These are phyloP conservation scores for Auricularia sp. DNA, from an alignment of 768 basidiomycete species.

Conservation along the genomic window DNA sequence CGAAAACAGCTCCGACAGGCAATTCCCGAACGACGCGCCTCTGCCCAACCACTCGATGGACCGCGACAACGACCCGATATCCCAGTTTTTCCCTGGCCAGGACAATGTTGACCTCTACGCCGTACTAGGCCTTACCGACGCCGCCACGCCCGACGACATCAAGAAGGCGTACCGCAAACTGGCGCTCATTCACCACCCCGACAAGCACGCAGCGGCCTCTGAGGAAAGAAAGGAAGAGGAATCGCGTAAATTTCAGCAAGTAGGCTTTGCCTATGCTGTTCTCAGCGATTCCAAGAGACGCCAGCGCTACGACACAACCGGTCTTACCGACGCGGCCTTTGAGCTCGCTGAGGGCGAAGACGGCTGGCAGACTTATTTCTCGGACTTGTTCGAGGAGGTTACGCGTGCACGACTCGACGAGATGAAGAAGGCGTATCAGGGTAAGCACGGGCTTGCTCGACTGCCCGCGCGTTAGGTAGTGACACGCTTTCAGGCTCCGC, in stretches of 20 bases:
- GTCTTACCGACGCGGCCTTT: conserved; percentile 73
- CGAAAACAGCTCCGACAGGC: conserved; percentile 3
- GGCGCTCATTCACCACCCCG: conserved; percentile 79
- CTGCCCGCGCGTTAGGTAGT: background rate
- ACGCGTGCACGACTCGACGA: conserved; percentile 83
- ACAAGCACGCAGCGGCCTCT: conserved; percentile 64
- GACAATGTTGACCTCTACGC: conserved; percentile 70
- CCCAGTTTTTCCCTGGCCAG: conserved; percentile 67
- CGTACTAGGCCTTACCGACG: conserved; percentile 47
- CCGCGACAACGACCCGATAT: conserved; percentile 52
- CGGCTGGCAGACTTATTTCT: conserved; percentile 95
- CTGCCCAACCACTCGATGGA: conserved; percentile 38
- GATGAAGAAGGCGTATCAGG: conserved; percentile 91
- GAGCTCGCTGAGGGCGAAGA: conserved; percentile 60
- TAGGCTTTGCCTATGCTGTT: conserved; percentile 90
- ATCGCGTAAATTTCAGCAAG: conserved; percentile 77
- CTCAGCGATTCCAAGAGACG: conserved; percentile 69
- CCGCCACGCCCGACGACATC: conserved; percentile 57
- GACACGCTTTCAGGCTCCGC: conserved; percentile 49
- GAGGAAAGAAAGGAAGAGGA: conserved; percentile 57
- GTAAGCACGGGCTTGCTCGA: conserved; percentile 28
- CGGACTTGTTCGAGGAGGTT: conserved; percentile 77
- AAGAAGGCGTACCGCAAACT: conserved; percentile 77
- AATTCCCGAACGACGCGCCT: conserved; percentile 5
- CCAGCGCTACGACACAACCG: conserved; percentile 74